Percentiles rank a stretch among this genome's conserved stretches.
Evolutionary conservation across 441 rosid genomes (phyloP).

Genomic region (Corymbia calophylla): DNA sequence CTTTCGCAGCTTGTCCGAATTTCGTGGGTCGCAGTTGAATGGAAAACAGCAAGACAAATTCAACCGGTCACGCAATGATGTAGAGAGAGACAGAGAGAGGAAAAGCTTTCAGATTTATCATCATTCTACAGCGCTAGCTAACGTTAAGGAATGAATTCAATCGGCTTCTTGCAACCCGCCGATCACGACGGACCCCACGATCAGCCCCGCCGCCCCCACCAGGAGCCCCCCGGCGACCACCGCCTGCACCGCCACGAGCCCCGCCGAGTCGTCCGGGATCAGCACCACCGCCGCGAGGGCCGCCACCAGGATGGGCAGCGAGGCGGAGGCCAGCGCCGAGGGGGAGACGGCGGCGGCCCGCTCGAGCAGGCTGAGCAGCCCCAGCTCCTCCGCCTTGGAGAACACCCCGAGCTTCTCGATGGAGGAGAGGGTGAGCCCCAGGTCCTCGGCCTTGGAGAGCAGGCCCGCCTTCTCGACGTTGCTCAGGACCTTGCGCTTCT

Average conservation of each 20-base stretch:
- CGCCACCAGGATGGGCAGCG: slow-evolving; percentile 60
- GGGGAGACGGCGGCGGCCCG: slow-evolving; percentile 58
- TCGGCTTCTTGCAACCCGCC: slow-evolving; percentile 89
- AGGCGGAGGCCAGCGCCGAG: slow-evolving; percentile 60
- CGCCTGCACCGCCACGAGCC: slow-evolving; percentile 51
- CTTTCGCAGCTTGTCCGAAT: not conserved
- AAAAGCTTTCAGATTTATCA: not conserved
- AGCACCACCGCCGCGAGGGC: slow-evolving; percentile 60
- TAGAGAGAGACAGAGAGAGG: not conserved
- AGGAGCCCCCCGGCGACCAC: slow-evolving; percentile 60
- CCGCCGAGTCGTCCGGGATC: slow-evolving; percentile 79
- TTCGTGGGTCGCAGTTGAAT: not conserved
- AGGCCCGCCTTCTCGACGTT: slow-evolving; percentile 85
- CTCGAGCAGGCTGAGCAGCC: slow-evolving; percentile 75
- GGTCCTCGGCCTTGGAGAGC: slow-evolving; percentile 71
- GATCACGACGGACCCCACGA: slow-evolving; percentile 68
- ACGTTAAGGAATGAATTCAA: slow-evolving; percentile 3
- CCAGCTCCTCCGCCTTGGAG: slow-evolving; percentile 88
- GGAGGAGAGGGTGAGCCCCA: slow-evolving; percentile 71
- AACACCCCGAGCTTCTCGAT: slow-evolving; percentile 73
- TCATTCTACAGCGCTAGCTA: not conserved
- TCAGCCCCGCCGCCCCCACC: slow-evolving; percentile 62
- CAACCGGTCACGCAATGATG: not conserved
- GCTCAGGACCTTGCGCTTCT: slow-evolving; percentile 77
- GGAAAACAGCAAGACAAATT: not conserved